Conservation (phyloP, 2,329 filamentous ascomycete species). For the Shiraia sp. region DNA sequence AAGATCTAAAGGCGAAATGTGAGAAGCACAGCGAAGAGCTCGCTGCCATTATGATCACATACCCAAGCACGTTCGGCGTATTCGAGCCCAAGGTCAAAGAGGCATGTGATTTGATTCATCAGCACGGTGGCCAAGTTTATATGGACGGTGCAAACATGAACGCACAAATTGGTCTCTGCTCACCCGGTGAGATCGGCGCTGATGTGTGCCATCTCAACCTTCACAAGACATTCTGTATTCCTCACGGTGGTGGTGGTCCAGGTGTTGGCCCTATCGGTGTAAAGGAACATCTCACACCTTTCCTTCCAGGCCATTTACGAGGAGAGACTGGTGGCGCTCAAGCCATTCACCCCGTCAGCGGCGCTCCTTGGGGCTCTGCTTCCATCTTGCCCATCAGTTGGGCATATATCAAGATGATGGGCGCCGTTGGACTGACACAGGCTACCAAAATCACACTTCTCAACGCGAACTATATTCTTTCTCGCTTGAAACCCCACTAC, state of each 20-base stretch:
- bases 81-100: conserved; percentile 89
- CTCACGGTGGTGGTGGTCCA: conserved; percentile 90
- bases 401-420: conserved; percentile 96
- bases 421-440: conserved; percentile 76
- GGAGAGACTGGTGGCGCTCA: conserved; percentile 60
- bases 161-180: conserved; percentile 93
- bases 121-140: conserved; percentile 90
- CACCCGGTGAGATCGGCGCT: conserved; percentile 90
- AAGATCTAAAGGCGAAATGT: conserved; percentile 84
- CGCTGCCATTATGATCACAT: conserved; percentile 94
- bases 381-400: conserved; percentile 93
- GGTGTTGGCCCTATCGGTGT: conserved; percentile 94
- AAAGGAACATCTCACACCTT: conserved; percentile 75
- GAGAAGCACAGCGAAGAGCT: conserved; percentile 84
- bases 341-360: conserved; percentile 73
- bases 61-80: conserved; percentile 92
- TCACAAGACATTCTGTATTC: conserved; percentile 99
- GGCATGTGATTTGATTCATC: conserved; percentile 82
- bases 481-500: conserved; percentile 83
- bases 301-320: conserved; percentile 73
- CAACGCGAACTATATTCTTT: conserved; percentile 96
- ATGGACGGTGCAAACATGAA: conserved; percentile 99
- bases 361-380: conserved; percentile 83
- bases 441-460: conserved; percentile 92
- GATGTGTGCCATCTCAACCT: conserved; percentile 97